Percentiles rank a stretch among this genome's conserved stretches.
Conservation (phyloP, 352 stramenopile species). For the Pythium rishiriense region DNA sequence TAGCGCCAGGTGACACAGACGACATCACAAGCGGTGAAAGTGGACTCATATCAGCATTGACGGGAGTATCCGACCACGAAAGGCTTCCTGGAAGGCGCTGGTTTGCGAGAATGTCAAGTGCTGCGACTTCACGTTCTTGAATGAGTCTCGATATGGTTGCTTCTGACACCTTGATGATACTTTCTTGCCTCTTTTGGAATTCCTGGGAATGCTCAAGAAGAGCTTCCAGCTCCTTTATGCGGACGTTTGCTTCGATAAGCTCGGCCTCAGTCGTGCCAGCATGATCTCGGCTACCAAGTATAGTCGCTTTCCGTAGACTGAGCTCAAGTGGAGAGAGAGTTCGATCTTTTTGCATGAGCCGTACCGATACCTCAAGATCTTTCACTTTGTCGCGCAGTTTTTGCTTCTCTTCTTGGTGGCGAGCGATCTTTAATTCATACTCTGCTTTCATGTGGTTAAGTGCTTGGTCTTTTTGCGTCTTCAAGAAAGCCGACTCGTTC, state of each 20-base stretch:
- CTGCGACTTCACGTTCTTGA: conserved; percentile 37
- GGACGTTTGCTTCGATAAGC: conserved; percentile 50
- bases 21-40: conserved; percentile 1
- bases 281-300: conserved; percentile 49
- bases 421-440: conserved; percentile 64
- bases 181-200: conserved; percentile 62
- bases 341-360: conserved; percentile 64
- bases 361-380: conserved; percentile 66
- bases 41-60: neutral
- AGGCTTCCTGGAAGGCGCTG: conserved; percentile 7
- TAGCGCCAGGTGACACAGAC: neutral
- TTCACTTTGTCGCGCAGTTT: conserved; percentile 76
- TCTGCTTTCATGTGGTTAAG: conserved; percentile 54
- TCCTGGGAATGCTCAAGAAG: conserved; percentile 56
- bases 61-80: neutral
- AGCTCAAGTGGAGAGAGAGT: conserved; percentile 62
- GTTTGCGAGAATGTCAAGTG: conserved; percentile 25
- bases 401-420: conserved; percentile 72
- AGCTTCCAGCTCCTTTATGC: conserved; percentile 59
- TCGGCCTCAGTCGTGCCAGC: conserved; percentile 47
- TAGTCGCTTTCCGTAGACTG: conserved; percentile 59
- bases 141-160: conserved; percentile 62
- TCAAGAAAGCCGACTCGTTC: conserved; percentile 38
- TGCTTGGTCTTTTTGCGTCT: conserved; percentile 45
- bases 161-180: conserved; percentile 64